Conservation (phyloP, 805 yeast species). For the Maudiozyma pseudohumilis region DNA sequence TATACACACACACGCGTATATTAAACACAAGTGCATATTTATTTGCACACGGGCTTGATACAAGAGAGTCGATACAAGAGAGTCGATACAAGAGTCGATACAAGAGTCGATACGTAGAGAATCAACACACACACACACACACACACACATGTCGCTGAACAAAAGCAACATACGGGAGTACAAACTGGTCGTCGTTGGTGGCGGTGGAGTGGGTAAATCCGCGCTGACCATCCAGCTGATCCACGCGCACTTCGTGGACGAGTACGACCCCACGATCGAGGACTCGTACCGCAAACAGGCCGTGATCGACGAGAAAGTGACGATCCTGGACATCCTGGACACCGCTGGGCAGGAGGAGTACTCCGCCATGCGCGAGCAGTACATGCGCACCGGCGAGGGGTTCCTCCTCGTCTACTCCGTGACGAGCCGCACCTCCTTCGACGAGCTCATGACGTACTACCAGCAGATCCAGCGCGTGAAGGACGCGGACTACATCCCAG, state of each 20-base stretch:
- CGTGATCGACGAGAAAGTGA: conserved; percentile 67
- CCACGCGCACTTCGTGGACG: conserved; percentile 92
- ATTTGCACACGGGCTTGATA: no score
- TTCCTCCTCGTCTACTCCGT: conserved; percentile 82
- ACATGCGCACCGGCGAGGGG: conserved; percentile 95
- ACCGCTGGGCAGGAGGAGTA: conserved; percentile 99
- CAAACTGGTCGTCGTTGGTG: conserved; percentile 93
- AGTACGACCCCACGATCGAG: conserved; percentile 97
- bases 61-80: no score
- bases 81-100: no score
- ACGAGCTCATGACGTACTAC: conserved; percentile 70
- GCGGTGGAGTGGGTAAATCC: conserved; percentile 97
- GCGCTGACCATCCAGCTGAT: conserved; percentile 92
- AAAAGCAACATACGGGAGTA: conserved; percentile 54
- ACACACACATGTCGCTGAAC: conserved; percentile 12
- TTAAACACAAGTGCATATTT: no score
- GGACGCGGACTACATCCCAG: conserved; percentile 67
- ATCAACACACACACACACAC: not conserved
- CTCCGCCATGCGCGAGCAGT: conserved; percentile 86
- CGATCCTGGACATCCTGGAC: conserved; percentile 79
- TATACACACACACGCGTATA: no score
- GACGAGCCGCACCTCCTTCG: conserved; percentile 75
- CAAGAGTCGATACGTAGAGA: no score
- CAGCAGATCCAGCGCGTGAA: conserved; percentile 74
- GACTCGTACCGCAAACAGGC: conserved; percentile 84